Evolutionary conservation across 768 basidiomycete genomes (phyloP).

Genomic region (Boletales sp.): DNA sequence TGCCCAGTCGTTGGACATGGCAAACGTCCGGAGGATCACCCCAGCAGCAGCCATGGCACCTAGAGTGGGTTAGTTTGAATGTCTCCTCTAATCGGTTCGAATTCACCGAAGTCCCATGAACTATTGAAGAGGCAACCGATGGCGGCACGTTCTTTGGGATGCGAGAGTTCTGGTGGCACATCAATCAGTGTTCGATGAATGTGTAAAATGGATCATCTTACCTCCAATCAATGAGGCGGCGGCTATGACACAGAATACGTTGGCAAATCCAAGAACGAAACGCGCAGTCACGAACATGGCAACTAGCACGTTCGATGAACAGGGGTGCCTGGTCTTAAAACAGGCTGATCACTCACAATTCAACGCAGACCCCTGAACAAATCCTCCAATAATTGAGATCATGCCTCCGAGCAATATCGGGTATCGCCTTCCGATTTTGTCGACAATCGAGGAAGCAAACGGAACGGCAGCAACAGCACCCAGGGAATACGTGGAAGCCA

Average conservation of each 20-base stretch:
- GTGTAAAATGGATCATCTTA: not conserved
- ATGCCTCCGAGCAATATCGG: conserved; percentile 13
- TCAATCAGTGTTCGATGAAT: not conserved
- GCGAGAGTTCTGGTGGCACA: conserved; percentile 13
- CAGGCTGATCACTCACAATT: conserved; percentile 3
- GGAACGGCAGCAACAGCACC: conserved; percentile 55
- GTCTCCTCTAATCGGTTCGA: not conserved
- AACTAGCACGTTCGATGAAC: not conserved
- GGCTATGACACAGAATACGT: conserved; percentile 13
- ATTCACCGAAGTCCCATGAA: conserved; percentile 11
- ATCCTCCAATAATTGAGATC: conserved; percentile 7
- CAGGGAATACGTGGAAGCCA: conserved; percentile 57
- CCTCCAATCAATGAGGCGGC: conserved; percentile 22
- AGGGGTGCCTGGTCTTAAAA: not conserved
- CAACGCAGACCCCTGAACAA: conserved; percentile 15
- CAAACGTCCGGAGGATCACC: conserved; percentile 59
- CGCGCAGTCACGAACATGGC: conserved; percentile 14
- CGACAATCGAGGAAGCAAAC: conserved; percentile 18
- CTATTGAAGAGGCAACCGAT: conserved; percentile 10
- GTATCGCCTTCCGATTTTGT: conserved; percentile 13
- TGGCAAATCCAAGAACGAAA: conserved; percentile 16
- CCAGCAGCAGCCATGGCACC: conserved; percentile 41
- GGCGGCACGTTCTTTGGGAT: conserved; percentile 21
- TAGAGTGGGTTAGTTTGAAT: not conserved
- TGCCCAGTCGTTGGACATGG: conserved; percentile 54